phyloP scores from a whole-genome alignment of 805 yeast species.

The Schwanniomyces pseudopolymorphus region DNA sequence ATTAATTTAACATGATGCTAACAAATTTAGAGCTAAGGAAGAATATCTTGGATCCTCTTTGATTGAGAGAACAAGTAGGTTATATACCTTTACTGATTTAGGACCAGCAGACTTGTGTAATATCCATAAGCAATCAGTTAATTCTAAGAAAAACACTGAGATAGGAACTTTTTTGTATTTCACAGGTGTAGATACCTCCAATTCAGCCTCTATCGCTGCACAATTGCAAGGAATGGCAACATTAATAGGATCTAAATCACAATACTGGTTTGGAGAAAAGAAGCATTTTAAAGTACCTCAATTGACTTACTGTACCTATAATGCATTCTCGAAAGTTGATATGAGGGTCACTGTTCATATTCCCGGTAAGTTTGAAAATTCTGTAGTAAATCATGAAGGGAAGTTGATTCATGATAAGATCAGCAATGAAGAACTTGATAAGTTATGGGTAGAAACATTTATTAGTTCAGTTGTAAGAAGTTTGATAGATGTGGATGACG shows the following conservation, averaged over 20 bases:
- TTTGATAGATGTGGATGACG: conserved; percentile 68
- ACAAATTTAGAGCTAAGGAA: conserved; percentile 44
- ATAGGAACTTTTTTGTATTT: conserved; percentile 74
- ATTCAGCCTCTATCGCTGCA: conserved; percentile 76
- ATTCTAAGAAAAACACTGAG: conserved; percentile 43
- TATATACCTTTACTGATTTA: conserved; percentile 59
- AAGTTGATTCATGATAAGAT: conserved; percentile 50
- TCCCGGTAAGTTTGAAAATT: conserved; percentile 70
- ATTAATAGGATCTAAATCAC: conserved; percentile 56
- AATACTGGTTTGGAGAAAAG: conserved; percentile 78
- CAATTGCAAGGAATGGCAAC: conserved; percentile 67
- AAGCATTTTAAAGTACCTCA: conserved; percentile 70
- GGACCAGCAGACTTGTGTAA: conserved; percentile 73
- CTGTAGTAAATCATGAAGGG: conserved; percentile 51
- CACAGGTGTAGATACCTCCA: conserved; percentile 74
- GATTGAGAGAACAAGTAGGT: conserved; percentile 60
- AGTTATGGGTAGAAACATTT: conserved; percentile 51
- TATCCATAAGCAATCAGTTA: conserved; percentile 43
- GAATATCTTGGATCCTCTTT: conserved; percentile 57
- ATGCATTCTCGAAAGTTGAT: conserved; percentile 61
- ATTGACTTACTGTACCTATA: conserved; percentile 66
- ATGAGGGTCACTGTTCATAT: conserved; percentile 70
- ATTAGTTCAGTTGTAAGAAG: conserved; percentile 74
- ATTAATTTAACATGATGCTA: conserved; percentile 11
- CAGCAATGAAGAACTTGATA: conserved; percentile 55